Percentiles rank a stretch among this genome's conserved stretches.
These are phyloP conservation scores for Russula compacta DNA, from an alignment of 768 basidiomycete species.

Conservation along the genomic window DNA sequence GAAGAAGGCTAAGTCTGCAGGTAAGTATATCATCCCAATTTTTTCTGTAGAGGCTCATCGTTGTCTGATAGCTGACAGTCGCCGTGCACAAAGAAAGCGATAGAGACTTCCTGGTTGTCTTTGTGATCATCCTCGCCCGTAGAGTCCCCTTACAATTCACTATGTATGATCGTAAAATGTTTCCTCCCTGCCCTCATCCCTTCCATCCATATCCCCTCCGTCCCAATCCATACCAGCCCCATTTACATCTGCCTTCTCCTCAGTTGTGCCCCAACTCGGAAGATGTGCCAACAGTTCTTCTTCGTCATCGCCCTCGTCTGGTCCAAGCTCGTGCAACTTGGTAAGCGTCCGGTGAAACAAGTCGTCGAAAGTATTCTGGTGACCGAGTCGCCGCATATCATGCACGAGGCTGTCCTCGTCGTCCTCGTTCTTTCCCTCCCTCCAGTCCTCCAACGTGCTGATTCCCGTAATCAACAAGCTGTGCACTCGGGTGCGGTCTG, in stretches of 20 bases:
- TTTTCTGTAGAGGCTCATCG: background rate
- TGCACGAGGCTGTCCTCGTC: constrained; percentile 25
- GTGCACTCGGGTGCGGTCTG: constrained; percentile 60
- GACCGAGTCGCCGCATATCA: constrained; percentile 41
- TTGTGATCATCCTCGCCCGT: background rate
- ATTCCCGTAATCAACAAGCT: constrained; percentile 57
- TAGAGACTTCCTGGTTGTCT: constrained; percentile 14
- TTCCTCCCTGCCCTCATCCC: constrained; percentile 5
- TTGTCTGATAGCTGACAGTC: constrained; percentile 38
- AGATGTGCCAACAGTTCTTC: constrained; percentile 4
- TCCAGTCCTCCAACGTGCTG: constrained; percentile 61
- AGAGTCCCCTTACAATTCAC: background rate
- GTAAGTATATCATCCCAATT: constrained; percentile 32
- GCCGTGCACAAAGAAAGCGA: constrained; percentile 39
- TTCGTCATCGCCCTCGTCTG: constrained; percentile 1
- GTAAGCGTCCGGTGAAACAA: constrained; percentile 54
- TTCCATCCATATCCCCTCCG: background rate
- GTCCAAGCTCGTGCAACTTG: constrained; percentile 37
- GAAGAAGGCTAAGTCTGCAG: constrained; percentile 64
- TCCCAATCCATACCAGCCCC: background rate
- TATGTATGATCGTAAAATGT: background rate
- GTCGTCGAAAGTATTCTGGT: constrained; percentile 56
- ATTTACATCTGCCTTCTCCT: background rate
- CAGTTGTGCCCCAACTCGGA: background rate
- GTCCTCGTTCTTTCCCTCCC: constrained; percentile 29